Base-by-base conservation (phyloP, 257 asterid genomes). In the Forsythia suspensa region DNA sequence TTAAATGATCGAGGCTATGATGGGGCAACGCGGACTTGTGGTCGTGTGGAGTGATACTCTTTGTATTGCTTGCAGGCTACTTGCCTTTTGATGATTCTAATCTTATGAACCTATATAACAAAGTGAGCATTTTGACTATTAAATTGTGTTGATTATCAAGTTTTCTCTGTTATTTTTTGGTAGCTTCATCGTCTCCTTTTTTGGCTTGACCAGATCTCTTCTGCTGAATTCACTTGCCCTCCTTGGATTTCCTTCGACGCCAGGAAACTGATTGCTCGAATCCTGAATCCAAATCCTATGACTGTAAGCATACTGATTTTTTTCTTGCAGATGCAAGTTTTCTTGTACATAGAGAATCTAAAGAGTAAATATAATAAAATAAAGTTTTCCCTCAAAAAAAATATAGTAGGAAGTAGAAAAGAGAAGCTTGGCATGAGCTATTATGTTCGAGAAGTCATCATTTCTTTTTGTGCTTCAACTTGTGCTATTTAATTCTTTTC, bases 11-110 rank as follows among this genome's bases (percentile, higher is more conserved):
- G 80, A 71, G 98, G 98, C 79, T 94, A 92, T 52, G 97, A 94
- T 46, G 97, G 98, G 83, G 91, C 94, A 52, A 83, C 88, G 98
- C 98, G 13, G 98, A 94, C 80, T 82, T 94, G 90, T 94, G 98
- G 98, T 94, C 98, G 0, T 92, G 98, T 73, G 98, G 98, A 77
- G 98, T 94, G 83, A 88, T 94, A 87, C 91, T 94, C 77, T 94
- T 94, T 86, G 98, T 94, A 75, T 86, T 94, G 90, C 96, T 94
- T 72, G 97, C 98, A 48, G 97, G 98, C 67, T 94, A 91, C 93
- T 94, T 94, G 91, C 98, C 98, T 84, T 94, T 94, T 55, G 97
- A 94, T 75, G 98, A 94, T 86, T 82, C 96, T 71, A 92, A 92
- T 79, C 93, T 92, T 76, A 87, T 91, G 83, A 90, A 89, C 86